Evolutionary conservation across 176 grass and related monocot species (phyloP).

Genomic region (Eremochloa ophiuroides): DNA sequence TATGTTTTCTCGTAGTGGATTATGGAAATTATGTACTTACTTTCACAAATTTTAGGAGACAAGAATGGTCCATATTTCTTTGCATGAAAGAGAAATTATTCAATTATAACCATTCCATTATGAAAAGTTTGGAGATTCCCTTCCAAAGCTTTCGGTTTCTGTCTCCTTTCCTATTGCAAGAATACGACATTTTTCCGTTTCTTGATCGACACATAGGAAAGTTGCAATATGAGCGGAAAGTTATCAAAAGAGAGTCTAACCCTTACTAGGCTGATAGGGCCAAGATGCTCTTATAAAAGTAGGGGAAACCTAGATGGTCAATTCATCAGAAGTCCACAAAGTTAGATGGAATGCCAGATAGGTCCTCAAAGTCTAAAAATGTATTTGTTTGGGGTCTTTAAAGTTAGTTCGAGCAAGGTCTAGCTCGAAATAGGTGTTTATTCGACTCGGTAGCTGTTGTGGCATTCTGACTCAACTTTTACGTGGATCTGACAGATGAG

Average conservation of each 20-base stretch:
- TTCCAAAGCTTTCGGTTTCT: conserved; percentile 9
- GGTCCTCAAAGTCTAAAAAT: too few relatives aligned
- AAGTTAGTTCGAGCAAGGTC: too few relatives aligned
- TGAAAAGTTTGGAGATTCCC: conserved; percentile 26
- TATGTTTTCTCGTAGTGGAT: too few relatives aligned
- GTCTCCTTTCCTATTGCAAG: conserved; percentile 6
- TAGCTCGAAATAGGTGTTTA: too few relatives aligned
- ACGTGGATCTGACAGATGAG: too few relatives aligned
- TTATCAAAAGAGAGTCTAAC: background rate
- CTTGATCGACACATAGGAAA: conserved; percentile 25
- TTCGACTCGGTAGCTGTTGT: too few relatives aligned
- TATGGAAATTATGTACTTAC: background rate
- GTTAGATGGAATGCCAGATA: too few relatives aligned
- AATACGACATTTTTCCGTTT: background rate
- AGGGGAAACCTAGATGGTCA: too few relatives aligned
- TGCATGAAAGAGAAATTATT: background rate
- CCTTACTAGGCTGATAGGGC: background rate
- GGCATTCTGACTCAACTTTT: too few relatives aligned
- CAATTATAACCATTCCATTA: conserved; percentile 2
- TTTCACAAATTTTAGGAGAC: background rate
- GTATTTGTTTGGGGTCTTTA: too few relatives aligned
- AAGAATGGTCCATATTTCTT: background rate
- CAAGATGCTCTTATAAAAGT: conserved; percentile 44
- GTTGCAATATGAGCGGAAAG: conserved; percentile 5
- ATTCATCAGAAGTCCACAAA: too few relatives aligned